Base-by-base conservation (phyloP, 1,139 yeast genomes). In the Yarrowia galli region DNA sequence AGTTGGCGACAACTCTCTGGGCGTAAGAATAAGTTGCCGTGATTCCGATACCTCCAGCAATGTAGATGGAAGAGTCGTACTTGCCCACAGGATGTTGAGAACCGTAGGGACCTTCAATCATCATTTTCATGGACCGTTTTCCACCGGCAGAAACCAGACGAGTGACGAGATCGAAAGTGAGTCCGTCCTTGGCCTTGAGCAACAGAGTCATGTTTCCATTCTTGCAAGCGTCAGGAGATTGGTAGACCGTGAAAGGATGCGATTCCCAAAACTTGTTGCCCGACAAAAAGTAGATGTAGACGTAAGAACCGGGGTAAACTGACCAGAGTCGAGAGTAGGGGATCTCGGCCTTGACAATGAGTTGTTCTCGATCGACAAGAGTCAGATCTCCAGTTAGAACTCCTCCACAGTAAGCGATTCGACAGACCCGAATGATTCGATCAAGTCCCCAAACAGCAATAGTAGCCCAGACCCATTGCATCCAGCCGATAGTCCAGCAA, bases 21-120 rank as follows among this genome's bases (percentile, higher is more conserved):
- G 75, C 75, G 54, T 74, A 71, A 7, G 77, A 69, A 75, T 76
- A 72, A 16, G 71, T 71, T 3, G 87, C 86, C 0, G 93, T 88
- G 68, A 89, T 80, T 74, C 95, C 95, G 71, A 87, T 87, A 68
- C 92, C 91, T 70, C 90, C 88, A 2, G 86, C 85, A 67, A 88
- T 71, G 67, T 87, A 78, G 20, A 87, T 75, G 5, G 81, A 76
- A 48, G 82, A 82, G 67, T 85, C 85, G 73, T 83, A 87, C 68
- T 82, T 82, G 67, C 80, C 80, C 67, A 85, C 68, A 75, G 89
- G 82, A 69, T 84, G 72, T 71, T 79, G 72, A 72, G 78, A 76
- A 73, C 89, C 86, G 72, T 87, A 87, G 0, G 89, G 88, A 0
- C 89, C 89, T 71, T 87, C 89, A 15, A 86, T 73, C 45, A 76